These are phyloP conservation scores for Bolboschoenoplectus hybrid DNA, from an alignment of 202 grass and related monocot species.

Conservation along the genomic window DNA sequence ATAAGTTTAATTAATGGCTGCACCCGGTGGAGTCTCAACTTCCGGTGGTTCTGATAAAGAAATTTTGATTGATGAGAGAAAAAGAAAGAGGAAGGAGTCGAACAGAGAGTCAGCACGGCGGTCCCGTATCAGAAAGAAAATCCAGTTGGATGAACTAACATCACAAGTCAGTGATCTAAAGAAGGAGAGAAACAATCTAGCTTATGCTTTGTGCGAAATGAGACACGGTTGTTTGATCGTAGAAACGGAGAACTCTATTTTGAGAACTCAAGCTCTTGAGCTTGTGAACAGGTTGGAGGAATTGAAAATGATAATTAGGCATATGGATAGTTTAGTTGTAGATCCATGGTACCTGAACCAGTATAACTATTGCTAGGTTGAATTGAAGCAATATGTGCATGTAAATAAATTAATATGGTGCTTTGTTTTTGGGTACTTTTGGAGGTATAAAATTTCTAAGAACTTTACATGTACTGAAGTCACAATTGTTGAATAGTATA, in stretches of 20 bases:
- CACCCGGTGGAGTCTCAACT: background rate
- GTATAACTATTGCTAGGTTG: slow-evolving; percentile 17
- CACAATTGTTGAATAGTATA: background rate
- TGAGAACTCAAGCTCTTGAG: slow-evolving; percentile 69
- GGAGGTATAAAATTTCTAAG: background rate
- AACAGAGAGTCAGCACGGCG: slow-evolving; percentile 80
- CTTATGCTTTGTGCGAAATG: slow-evolving; percentile 56
- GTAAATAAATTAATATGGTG: slow-evolving; percentile 2
- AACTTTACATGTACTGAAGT: slow-evolving; percentile 14
- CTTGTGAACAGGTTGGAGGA: slow-evolving; percentile 53
- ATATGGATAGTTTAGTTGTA: slow-evolving; percentile 43
- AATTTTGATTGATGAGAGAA: slow-evolving; percentile 60
- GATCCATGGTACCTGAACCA: slow-evolving; percentile 27
- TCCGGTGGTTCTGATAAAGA: background rate
- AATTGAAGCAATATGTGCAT: background rate
- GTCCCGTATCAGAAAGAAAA: slow-evolving; percentile 83
- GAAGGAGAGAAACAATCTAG: slow-evolving; percentile 68
- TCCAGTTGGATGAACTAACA: slow-evolving; percentile 69
- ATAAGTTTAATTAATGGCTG: slow-evolving; percentile 23
- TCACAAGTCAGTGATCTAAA: slow-evolving; percentile 57
- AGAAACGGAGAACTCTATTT: slow-evolving; percentile 73
- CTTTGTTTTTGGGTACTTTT: background rate
- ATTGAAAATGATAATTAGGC: slow-evolving; percentile 60
- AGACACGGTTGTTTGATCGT: slow-evolving; percentile 52
- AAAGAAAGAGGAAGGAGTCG: slow-evolving; percentile 79